Evolutionary conservation across 2,329 filamentous ascomycete species (phyloP).

Genomic region (Leptographium lundbergii): DNA sequence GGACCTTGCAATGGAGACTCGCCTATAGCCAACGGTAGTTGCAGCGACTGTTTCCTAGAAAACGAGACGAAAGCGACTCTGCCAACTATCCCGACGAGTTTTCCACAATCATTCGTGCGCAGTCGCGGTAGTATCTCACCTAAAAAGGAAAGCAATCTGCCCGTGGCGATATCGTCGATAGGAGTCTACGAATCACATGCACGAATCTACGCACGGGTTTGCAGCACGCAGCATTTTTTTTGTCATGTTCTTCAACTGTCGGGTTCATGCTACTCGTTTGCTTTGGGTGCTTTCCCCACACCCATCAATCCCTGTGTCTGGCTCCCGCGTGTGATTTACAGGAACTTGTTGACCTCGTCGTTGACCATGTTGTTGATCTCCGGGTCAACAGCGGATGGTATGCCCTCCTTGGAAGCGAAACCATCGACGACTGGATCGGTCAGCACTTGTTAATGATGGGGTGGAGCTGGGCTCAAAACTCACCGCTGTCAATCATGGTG

Average conservation of each 20-base stretch:
- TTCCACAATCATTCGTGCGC: too few relatives aligned
- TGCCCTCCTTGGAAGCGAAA: conserved; percentile 20
- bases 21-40: too few relatives aligned
- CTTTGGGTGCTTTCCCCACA: not conserved
- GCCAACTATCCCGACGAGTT: too few relatives aligned
- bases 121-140: too few relatives aligned
- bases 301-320: not conserved
- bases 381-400: conserved; percentile 18
- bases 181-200: not conserved
- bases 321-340: not conserved
- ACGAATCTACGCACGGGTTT: not conserved
- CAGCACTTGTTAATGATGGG: not conserved
- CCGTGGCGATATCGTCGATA: not conserved
- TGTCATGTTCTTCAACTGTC: too few relatives aligned
- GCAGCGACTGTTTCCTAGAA: too few relatives aligned
- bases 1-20: too few relatives aligned
- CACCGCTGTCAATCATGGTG: conserved; percentile 21
- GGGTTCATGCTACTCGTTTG: not conserved
- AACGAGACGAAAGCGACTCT: too few relatives aligned
- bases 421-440: conserved; percentile 17
- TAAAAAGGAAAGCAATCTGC: too few relatives aligned
- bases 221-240: not conserved
- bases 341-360: conserved; percentile 20
- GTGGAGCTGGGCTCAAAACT: not conserved
- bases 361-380: conserved; percentile 23